These are phyloP conservation scores for Biscutella laevigata DNA, from an alignment of 441 rosid species.

Conservation along the genomic window DNA sequence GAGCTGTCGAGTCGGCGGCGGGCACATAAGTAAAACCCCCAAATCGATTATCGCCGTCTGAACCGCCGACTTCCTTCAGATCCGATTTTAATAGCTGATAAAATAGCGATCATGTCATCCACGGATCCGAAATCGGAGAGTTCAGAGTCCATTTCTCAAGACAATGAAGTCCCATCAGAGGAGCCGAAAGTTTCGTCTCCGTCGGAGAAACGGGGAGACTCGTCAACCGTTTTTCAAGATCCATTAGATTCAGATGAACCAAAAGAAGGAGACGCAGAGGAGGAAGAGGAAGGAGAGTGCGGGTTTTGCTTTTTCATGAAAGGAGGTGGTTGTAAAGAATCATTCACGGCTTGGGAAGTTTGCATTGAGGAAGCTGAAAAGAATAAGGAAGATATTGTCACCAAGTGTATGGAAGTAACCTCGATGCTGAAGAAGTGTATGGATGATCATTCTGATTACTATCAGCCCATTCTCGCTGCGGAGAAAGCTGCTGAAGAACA, in stretches of 20 bases:
- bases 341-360: slow-evolving; percentile 61
- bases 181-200: slow-evolving; percentile 1
- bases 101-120: slow-evolving; percentile 22
- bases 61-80: neutral
- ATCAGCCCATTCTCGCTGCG: slow-evolving; percentile 64
- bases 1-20: too few relatives aligned
- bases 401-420: slow-evolving; percentile 64
- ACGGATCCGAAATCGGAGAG: slow-evolving; percentile 24
- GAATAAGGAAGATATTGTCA: slow-evolving; percentile 50
- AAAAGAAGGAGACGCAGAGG: slow-evolving; percentile 30
- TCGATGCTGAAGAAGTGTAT: slow-evolving; percentile 57
- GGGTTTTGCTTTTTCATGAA: slow-evolving; percentile 92
- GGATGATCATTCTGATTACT: slow-evolving; percentile 72
- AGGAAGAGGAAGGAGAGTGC: slow-evolving; percentile 71
- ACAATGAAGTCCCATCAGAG: slow-evolving; percentile 18
- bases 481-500: slow-evolving; percentile 67
- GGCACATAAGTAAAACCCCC: too few relatives aligned
- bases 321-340: slow-evolving; percentile 76
- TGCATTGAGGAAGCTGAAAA: slow-evolving; percentile 63
- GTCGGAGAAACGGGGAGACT: slow-evolving; percentile 15
- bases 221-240: slow-evolving; percentile 12
- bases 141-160: slow-evolving; percentile 22
- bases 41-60: neutral
- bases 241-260: slow-evolving; percentile 16
- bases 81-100: slow-evolving; percentile 5